Percentiles rank a stretch among this genome's conserved stretches.
Conservation (phyloP, 1,284 basidiomycete species). For the Filobasidium uniguttulatum region DNA sequence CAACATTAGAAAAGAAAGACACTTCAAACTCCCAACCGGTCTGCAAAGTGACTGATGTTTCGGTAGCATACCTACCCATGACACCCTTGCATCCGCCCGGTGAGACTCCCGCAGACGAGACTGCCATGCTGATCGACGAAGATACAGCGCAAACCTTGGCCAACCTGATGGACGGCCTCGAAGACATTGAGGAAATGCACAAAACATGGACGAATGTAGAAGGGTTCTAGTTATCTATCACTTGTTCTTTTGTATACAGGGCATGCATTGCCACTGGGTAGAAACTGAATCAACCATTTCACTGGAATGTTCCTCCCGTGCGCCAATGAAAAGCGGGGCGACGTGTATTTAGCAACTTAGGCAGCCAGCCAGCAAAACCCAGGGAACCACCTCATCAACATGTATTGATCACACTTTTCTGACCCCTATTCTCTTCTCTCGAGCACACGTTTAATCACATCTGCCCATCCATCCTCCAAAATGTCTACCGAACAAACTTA, state of each 20-base stretch:
- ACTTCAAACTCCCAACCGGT: not conserved
- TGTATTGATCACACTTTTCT: too few relatives aligned
- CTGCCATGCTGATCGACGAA: slow-evolving; percentile 19
- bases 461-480: slow-evolving; percentile 22
- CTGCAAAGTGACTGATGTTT: slow-evolving; percentile 21
- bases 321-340: too few relatives aligned
- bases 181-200: slow-evolving; percentile 31
- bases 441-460: slow-evolving; percentile 5
- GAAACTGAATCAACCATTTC: too few relatives aligned
- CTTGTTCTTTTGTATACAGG: too few relatives aligned
- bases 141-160: slow-evolving; percentile 23
- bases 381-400: too few relatives aligned
- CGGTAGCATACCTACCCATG: slow-evolving; percentile 27
- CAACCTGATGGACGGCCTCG: slow-evolving; percentile 23
- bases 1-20: not conserved
- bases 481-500: slow-evolving; percentile 42
- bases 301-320: too few relatives aligned
- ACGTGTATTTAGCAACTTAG: too few relatives aligned
- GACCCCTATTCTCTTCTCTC: too few relatives aligned
- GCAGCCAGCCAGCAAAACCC: too few relatives aligned
- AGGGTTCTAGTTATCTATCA: slow-evolving; percentile 8
- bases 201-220: slow-evolving; percentile 34
- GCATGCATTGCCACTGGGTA: too few relatives aligned
- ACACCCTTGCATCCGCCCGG: slow-evolving; percentile 21
- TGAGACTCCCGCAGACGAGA: slow-evolving; percentile 16